Base-by-base conservation (phyloP, 2,329 filamentous ascomycete genomes). In the Metarhizium sp. region DNA sequence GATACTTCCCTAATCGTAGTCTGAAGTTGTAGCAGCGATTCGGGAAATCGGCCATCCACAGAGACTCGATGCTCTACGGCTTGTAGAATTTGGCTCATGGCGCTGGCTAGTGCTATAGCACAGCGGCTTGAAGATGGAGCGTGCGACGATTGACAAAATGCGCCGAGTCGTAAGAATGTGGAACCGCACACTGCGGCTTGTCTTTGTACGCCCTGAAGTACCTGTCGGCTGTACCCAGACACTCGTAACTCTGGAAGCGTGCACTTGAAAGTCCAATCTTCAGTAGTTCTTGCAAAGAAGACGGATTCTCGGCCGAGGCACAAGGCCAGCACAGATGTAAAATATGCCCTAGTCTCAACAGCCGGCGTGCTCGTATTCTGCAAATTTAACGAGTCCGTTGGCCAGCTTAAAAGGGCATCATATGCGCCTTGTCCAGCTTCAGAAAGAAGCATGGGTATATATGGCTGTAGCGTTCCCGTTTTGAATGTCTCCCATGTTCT, bases 401-500 rank as follows among this genome's bases (percentile, higher is more conserved):
- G 60, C 51, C 71, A 68, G 59, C 65, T 63, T 3, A 87, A 61
- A 2, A 84, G 74, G 6, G 85, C 81, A 71, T 92, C 87, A 58
- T 89, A 88, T 2, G 80, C 76, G 10, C 68, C 68, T 1, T 85
- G 74, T 0, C 86, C 86, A 32, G 84, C 82, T 69, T 94, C 89
- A 2, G 83, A 85, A 13, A 91, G 71, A 59, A 88, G 85, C 2
- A 78, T 68, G 1, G 81, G 77, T 45, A 54, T 76, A 71, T 48
- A 66, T 25, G 57, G 51, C 11, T 57, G 57, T 2, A 67, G 60
- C 10, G 73, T 69, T 4, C 73, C 65, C 5, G 72, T 64, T n/a
- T 73, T 66, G 62, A 92, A 92, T 2, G 69, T 72, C 60, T 90
- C 84, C 89, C 89, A 94, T 1, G 85, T 86, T 58, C 78, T 79